Evolutionary conservation across 2,329 filamentous ascomycete genomes (phyloP), one percentile per base, ranked within the genome.

Genomic region (Arthrinium phaeospermum): DNA sequence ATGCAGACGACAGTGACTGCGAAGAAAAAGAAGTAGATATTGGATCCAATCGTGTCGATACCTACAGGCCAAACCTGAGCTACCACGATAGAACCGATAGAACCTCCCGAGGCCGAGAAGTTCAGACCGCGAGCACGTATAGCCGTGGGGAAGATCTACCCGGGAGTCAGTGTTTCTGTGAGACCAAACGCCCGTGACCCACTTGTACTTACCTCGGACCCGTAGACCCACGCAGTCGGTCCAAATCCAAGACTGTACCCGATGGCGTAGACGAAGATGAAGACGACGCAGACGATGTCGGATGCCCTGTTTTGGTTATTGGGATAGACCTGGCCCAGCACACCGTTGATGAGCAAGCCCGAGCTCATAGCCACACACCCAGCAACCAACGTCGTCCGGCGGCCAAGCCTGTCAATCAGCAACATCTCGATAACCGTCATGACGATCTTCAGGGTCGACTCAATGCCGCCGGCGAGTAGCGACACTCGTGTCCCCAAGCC

Each of bases 11-110:
- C 70, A 75, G 89, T 89, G 37, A 88, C 81, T 10, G 81, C 81
- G 84, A 89, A 88, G 76, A 90, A 90, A 73, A 90, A 86, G 74
- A 90, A 90, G 77, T 90, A 90, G 3, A 88, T 85, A 27, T 83
- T 83, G 16, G 85, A 85, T 3, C 87, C 87, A 27, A 89, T 81
- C 2, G 79, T 82, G 44, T 83, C 81, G 67, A 89, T 85, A 5
- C 87, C 88, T 0, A 89, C 81, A 1, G 88, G 87, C 88, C 88
- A 91, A 16, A 87, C 83, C 72, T 89, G 86, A 0, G 86, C 84
- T 1, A 86, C 86, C 41, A 89, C 80, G 69, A 90, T 85, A 41
- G 88, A 86, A 0, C 88, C 89, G 49, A 90, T 83, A n/a, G 88
- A 84, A 30, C 87, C 86, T 0, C 84, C 87, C 0, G 87, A 87